A percentile compares a stretch with the other conserved stretches of the same genome.
These are phyloP conservation scores for Seminavis robusta DNA, from an alignment of 108 stramenopile genomes.

Conservation along the genomic window DNA sequence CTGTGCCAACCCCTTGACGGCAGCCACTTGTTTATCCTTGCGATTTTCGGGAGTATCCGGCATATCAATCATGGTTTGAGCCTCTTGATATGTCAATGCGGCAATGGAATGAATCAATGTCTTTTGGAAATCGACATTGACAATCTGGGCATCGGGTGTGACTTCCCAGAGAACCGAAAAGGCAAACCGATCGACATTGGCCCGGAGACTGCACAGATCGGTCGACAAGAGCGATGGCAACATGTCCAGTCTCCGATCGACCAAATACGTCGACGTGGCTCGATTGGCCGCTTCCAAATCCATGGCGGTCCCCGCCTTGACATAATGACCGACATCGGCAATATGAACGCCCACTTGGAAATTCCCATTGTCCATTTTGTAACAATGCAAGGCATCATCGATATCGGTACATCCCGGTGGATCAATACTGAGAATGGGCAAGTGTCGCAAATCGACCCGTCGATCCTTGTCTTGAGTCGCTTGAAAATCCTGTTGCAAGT, in stretches of 20 bases:
- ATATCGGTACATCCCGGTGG: conserved; percentile 99
- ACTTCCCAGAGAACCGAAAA: conserved; percentile 93
- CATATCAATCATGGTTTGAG: conserved; percentile 90
- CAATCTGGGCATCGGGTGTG: conserved; percentile 79
- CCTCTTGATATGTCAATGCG: conserved; percentile 95
- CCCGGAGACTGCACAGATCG: conserved; percentile 93
- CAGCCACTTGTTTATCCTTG: conserved; percentile 67
- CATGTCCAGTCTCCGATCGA: conserved; percentile 98
- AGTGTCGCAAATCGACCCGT: conserved; percentile 81
- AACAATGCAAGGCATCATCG: conserved; percentile 97
- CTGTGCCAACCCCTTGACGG: conserved; percentile 82
- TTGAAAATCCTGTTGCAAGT: too few relatives aligned
- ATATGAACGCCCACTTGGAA: conserved; percentile 97
- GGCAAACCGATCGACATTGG: conserved; percentile 91
- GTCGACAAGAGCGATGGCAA: conserved; percentile 92
- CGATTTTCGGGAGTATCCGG: conserved; percentile 55
- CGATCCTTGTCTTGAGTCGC: conserved; percentile 66
- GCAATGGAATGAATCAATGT: conserved; percentile 94
- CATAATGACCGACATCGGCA: conserved; percentile 99
- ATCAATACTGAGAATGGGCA: conserved; percentile 95
- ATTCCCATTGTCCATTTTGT: conserved; percentile 87
- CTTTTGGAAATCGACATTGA: conserved; percentile 90
- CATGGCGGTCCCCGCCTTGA: conserved; percentile 86
- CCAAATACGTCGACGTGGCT: conserved; percentile 97
- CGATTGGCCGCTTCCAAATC: conserved; percentile 95